phyloP scores from a whole-genome alignment of 495 filamentous ascomycete genomes.

The Aspergillus baeticus region DNA sequence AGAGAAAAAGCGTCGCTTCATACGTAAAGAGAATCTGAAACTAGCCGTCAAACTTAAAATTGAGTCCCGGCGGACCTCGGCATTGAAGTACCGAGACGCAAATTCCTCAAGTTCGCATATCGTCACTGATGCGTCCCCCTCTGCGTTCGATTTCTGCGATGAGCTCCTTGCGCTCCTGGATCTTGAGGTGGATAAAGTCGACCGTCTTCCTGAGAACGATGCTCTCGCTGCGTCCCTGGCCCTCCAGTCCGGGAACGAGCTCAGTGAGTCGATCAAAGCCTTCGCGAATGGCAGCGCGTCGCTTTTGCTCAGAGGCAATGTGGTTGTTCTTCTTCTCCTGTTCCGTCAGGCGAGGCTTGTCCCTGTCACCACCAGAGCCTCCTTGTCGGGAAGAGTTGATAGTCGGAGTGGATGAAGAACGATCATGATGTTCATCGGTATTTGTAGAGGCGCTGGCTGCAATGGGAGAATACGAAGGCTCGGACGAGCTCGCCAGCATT shows the following conservation, averaged over 20 bases:
- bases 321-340: constrained; percentile 91
- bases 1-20: not conserved
- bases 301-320: constrained; percentile 86
- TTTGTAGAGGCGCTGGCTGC: constrained; percentile 21
- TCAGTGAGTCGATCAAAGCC: constrained; percentile 85
- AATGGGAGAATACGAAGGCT: constrained; percentile 25
- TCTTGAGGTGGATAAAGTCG: constrained; percentile 64
- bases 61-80: constrained; percentile 17
- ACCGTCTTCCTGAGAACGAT: constrained; percentile 76
- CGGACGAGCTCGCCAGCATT: constrained; percentile 23
- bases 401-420: constrained; percentile 52
- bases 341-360: constrained; percentile 77
- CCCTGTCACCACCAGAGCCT: constrained; percentile 49
- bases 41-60: constrained; percentile 6
- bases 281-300: constrained; percentile 78
- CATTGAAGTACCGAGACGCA: not conserved
- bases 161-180: constrained; percentile 61
- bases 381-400: constrained; percentile 54
- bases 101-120: constrained; percentile 32
- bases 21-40: constrained; percentile 3
- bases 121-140: constrained; percentile 56
- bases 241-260: constrained; percentile 78
- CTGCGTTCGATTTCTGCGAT: constrained; percentile 60
- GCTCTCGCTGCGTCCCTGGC: constrained; percentile 82
- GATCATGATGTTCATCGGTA: constrained; percentile 34